A percentile compares a stretch with the other conserved stretches of the same genome.
phyloP scores from a whole-genome alignment of 148 eudicot genomes.

The Rhododendron kiyosumense region DNA sequence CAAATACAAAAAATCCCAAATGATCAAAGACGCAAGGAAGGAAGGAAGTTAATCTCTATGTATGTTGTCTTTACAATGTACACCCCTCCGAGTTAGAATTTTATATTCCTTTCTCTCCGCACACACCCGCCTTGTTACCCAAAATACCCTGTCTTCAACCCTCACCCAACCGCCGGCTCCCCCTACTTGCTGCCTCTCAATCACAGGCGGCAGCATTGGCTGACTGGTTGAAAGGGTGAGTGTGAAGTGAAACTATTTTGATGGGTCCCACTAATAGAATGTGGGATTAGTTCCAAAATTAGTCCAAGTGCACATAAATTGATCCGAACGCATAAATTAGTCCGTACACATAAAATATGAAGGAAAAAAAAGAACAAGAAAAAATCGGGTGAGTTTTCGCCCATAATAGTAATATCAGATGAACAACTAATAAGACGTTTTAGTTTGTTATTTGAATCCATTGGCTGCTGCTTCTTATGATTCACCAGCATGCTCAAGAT shows the following conservation, averaged over 20 bases:
- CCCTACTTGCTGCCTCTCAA: background rate
- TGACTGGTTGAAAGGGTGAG: background rate
- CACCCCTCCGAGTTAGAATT: background rate
- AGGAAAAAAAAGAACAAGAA: no score
- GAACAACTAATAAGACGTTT: background rate
- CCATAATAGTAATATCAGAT: background rate
- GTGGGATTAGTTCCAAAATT: no score
- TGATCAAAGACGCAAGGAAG: no score
- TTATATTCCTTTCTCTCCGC: background rate
- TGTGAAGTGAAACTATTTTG: background rate
- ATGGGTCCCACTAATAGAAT: no score
- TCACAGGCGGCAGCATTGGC: background rate
- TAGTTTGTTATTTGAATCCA: background rate
- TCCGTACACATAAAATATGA: no score
- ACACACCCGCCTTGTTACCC: background rate
- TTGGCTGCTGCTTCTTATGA: background rate
- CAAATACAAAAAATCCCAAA: no score
- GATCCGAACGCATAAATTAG: no score
- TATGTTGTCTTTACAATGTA: no score
- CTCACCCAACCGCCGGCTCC: background rate
- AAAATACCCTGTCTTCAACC: background rate
- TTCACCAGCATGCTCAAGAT: background rate
- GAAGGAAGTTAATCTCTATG: no score
- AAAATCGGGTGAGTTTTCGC: background rate
- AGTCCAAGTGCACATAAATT: no score